phyloP scores from a whole-genome alignment of 139 green algal genomes.

The Chlorella ohadii region DNA sequence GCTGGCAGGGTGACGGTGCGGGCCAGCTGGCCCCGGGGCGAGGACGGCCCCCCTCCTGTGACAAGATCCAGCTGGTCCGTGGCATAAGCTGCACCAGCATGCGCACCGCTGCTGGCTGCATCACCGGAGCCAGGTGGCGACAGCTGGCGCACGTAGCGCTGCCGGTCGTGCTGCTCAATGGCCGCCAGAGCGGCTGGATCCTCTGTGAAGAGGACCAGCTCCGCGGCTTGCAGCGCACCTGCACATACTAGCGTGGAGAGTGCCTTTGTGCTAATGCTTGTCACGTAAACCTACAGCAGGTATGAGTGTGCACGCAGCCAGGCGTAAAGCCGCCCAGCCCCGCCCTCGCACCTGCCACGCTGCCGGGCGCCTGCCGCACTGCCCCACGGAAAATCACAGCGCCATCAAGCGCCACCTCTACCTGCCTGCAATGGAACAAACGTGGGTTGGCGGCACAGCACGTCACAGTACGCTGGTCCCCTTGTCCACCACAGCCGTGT shows the following conservation, averaged over 20 bases:
- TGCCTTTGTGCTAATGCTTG: no score
- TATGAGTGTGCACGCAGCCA: no score
- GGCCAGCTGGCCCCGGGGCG: not conserved
- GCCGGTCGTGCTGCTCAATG: conserved; percentile 38
- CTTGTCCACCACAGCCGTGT: no score
- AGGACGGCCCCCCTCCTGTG: not conserved
- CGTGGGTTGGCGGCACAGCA: no score
- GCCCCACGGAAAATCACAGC: conserved; percentile 46
- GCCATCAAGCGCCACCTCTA: conserved; percentile 37
- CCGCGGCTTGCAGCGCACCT: conserved; percentile 37
- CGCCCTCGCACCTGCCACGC: conserved; percentile 1
- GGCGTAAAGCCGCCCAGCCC: no score
- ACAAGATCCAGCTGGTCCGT: conserved; percentile 2
- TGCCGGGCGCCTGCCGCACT: conserved; percentile 43
- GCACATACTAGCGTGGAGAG: not conserved
- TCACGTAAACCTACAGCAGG: no score
- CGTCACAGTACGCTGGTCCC: no score
- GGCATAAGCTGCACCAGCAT: not conserved
- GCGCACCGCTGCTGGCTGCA: not conserved
- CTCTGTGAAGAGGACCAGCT: conserved; percentile 54
- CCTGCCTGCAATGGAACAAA: not conserved
- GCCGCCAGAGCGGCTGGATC: conserved; percentile 4
- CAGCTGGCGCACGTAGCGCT: conserved; percentile 8
- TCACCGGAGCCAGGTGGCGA: not conserved
- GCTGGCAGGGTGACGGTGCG: conserved; percentile 1